Base-by-base conservation (phyloP, 208 protist genomes). In the Leishmania tarentolae region DNA sequence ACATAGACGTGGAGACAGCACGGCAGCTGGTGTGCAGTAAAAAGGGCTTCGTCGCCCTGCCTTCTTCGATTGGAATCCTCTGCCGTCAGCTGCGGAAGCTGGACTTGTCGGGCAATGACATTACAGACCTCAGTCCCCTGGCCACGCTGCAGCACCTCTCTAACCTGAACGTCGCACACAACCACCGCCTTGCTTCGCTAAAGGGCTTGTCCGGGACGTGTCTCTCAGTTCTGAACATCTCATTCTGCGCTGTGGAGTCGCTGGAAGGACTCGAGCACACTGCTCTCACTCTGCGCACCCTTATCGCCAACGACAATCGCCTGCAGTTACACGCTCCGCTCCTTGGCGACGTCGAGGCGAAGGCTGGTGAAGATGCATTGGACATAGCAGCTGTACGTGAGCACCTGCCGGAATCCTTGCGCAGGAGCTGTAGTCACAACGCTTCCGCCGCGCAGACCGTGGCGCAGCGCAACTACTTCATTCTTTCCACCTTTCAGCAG, bases 261-360 rank as follows among this genome's bases (percentile, higher is more conserved):
- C 83, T 97, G 15, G 78, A 76, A 46, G 94, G 94, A 19, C 78
- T 97, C 4, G 86, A 92, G 85, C 90, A 83, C 37, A 90, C 90
- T 69, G 79, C 83, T 0, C 46, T 79, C 52, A 92, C 92, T 0
- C 85, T 97, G 42, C 87, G 88, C 47, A 91, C 94, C 1, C 81
- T 97, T 37, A 90, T 97, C n/a, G 91, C 88, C 56, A 97, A 95
- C 82, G 91, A 97, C 74, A 97, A 96, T 59, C 37, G 88, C n/a
- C 74, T 97, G 52, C 68, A 87, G 15, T 78, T 97, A 0, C 83
- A 88, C 44, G 89, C 93, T 0, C 90, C 91, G 2, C 24, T 84
- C 42, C 70, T 84, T 19, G 76, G 11, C 40, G 65, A 35, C 13
- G 76, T 69, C 2, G 56, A 37, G 15, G 47, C 57, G 46, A 3